Percentiles rank a stretch among this genome's conserved stretches.
Evolutionary conservation across 2,329 filamentous ascomycete genomes (phyloP).

Genomic region (Penicillium sp.): DNA sequence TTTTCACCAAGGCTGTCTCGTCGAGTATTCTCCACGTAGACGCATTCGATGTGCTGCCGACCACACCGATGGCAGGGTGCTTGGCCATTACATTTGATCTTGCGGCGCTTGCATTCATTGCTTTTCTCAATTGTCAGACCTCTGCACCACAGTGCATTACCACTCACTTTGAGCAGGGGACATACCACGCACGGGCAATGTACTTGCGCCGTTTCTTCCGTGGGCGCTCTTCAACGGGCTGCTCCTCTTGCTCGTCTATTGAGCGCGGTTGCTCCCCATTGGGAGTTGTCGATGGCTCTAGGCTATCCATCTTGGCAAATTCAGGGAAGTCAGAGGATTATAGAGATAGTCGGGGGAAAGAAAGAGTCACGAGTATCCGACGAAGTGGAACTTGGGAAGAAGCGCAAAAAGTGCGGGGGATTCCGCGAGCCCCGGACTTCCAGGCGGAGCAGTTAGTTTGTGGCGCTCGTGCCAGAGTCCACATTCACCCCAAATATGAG

Average conservation of each 20-base stretch:
- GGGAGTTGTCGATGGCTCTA: not conserved
- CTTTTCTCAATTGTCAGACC: constrained; percentile 32
- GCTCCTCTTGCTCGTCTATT: not conserved
- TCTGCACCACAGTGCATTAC: too few species aligned
- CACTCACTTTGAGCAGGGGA: not conserved
- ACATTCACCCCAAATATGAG: not conserved
- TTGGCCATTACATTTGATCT: constrained; percentile 68
- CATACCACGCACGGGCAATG: constrained; percentile 64
- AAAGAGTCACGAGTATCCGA: not conserved
- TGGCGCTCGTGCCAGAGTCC: constrained; percentile 1
- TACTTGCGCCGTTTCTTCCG: constrained; percentile 64
- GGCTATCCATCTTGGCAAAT: constrained; percentile 5
- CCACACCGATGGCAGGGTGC: constrained; percentile 64
- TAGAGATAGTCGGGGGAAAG: not conserved
- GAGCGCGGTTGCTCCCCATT: constrained; percentile 9
- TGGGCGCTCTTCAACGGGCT: constrained; percentile 38
- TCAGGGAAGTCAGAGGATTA: not conserved
- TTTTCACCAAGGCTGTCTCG: constrained; percentile 67
- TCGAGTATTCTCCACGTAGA: constrained; percentile 64
- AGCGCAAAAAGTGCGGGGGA: constrained; percentile 15
- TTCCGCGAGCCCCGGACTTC: constrained; percentile 10
- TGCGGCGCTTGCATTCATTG: constrained; percentile 65
- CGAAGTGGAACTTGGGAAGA: not conserved
- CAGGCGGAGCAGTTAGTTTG: not conserved
- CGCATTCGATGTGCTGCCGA: constrained; percentile 40